Evolutionary conservation across 345 rosid genomes (phyloP), one percentile per base, ranked within the genome.

Genomic region (Erysimum cheiranthoides): DNA sequence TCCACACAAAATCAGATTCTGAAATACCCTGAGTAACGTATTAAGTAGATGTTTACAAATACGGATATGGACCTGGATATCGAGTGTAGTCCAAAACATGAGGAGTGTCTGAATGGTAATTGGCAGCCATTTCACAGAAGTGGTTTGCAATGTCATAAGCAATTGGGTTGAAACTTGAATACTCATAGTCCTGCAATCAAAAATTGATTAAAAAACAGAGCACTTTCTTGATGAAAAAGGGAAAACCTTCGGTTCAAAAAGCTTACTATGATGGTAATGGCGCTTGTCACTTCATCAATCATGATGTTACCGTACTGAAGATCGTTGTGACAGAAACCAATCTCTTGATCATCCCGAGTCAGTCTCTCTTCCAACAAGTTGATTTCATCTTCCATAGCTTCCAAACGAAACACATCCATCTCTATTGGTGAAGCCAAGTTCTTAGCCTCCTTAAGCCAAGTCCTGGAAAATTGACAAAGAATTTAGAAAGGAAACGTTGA

Each of bases 321-420:
- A 79, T 96, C 99, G 70, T 93, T 96, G 79, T 96, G 99, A 77
- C 98, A 96, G 82, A 96, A 96, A 6, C 94, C 91, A 3, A 93
- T 79, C 62, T 86, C 86, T 58, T 89, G 94, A 70, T 61, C 53
- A 0, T 78, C 77, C 13, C 59, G 43, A 0, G 91, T 79, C 54
- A 91, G 38, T 73, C 72, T 86, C 65, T 78, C 76, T 79, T 90
- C 94, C 21, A 91, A 84, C 58, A 80, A 58, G 46, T 40, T 51
- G 58, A 89, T 86, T 78, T 96, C 99, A 59, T 58, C 84, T 77
- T 77, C 88, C 16, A 96, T 46, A 73, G 10, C 60, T 63, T 87
- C 86, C 78, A 96, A 79, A 8, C 71, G 36, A 78, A 90, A 89
- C 62, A 81, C 86, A 71, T 82, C 84, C 0, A 75, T 85, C 71